phyloP scores from a whole-genome alignment of 1,139 yeast species.

The Candida labiduridarum region DNA sequence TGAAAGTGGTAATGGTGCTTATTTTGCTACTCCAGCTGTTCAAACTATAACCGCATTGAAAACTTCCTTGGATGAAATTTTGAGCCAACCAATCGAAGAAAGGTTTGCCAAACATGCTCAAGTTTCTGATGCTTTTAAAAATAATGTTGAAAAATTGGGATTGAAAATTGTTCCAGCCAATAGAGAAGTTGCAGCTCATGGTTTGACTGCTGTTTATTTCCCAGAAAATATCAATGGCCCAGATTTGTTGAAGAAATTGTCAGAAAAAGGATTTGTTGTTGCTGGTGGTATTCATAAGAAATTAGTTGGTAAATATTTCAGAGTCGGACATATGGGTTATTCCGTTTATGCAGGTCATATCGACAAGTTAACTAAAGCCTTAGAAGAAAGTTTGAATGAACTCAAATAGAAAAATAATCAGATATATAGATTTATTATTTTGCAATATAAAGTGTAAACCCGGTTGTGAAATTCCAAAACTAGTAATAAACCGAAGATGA shows the following conservation, averaged over 20 bases:
- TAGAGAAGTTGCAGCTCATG: constrained; percentile 75
- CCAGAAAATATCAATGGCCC: constrained; percentile 76
- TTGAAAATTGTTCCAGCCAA: constrained; percentile 67
- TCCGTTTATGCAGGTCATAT: constrained; percentile 50
- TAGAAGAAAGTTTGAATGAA: constrained; percentile 40
- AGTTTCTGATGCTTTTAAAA: constrained; percentile 69
- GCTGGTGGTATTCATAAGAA: constrained; percentile 93
- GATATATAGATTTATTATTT: too few relatives aligned
- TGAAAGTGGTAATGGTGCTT: constrained; percentile 79
- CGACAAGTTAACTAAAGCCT: constrained; percentile 36
- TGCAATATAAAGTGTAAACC: not conserved
- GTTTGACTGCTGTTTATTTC: constrained; percentile 83
- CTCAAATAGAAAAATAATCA: constrained; percentile 19
- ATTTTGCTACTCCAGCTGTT: constrained; percentile 93
- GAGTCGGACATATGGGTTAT: constrained; percentile 94
- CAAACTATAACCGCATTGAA: constrained; percentile 83
- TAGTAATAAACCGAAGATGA: too few relatives aligned
- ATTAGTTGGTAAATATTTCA: constrained; percentile 78
- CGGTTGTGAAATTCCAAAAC: not conserved
- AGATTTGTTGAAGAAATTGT: constrained; percentile 56
- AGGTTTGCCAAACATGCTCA: constrained; percentile 66
- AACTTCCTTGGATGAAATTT: constrained; percentile 74
- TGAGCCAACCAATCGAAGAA: constrained; percentile 57
- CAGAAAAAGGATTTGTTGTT: constrained; percentile 70
- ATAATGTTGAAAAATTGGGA: constrained; percentile 56